Evolutionary conservation across 2,329 filamentous ascomycete species (phyloP), one percentile per base, ranked within the genome.

Genomic region (Aureobasidium pullulans): DNA sequence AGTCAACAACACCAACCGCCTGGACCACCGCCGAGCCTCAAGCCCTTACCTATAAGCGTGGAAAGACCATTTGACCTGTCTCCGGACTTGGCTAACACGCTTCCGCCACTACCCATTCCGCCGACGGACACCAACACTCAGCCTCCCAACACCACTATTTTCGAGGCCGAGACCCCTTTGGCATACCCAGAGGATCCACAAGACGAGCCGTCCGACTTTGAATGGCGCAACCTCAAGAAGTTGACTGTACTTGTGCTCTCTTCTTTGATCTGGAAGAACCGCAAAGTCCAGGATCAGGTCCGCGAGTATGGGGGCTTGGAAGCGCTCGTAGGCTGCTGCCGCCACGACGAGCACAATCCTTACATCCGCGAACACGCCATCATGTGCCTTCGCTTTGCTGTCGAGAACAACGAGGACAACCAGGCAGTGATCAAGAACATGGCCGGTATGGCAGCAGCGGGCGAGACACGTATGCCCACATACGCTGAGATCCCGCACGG

Each of bases 351-450:
- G 66, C 85, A 96, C 74, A 96, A 96, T 69, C 90, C 91, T 0
- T 96, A 93, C 70, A 92, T 96, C 63, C 90, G 93, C 67, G 93
- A 97, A 72, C 89, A 92, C 64, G 89, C 90, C 2, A 90, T 92
- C 52, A 86, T 96, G 70, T 92, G 89, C 65, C 80, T 95, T n/a
- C 92, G 93, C 70, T 95, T 84, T 66, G 68, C 82, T 19, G 73
- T 83, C 6, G 81, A 83, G 77, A 87, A 87, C 11, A 90, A 86
- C 62, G 82, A 86, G 34, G 86, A 86, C 60, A 89, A 89, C 15
- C 87, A 88, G 63, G 80, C 83, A 34, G 87, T 88, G 66, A 84
- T 92, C 56, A 80, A 85, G 58, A 83, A 86, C 53, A 79, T 90
- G 60, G 76, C 69, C 2, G 57, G 50, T 19, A 48, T 58, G 48